Base-by-base conservation (phyloP, 1,284 basidiomycete species). In the Cutaneotrichosporon arboriforme region DNA sequence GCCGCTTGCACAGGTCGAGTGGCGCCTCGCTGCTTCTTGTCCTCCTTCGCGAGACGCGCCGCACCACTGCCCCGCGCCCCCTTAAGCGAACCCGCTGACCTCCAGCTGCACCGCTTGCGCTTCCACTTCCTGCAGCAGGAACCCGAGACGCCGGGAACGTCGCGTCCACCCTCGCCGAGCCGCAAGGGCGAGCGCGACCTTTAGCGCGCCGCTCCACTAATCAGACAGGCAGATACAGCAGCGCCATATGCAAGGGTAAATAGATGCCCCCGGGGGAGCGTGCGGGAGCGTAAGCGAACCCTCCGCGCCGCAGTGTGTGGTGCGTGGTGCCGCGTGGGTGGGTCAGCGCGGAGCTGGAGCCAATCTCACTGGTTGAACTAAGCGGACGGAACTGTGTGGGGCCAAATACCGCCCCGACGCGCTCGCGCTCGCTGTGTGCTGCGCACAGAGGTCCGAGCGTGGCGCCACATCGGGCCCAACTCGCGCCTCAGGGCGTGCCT, bases 61-160 rank as follows among this genome's bases (percentile, higher is more conserved):
- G 5, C 41, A 14, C 41, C 4, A 13, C 26, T 45, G 9, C 12
- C 33, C 17, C 34, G 8, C 13, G 18, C 33, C 26, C 17, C 10
- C 10, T 20, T 14, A 22, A 22, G 13, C 22, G 21, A 8, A 17
- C 39, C n/a, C 21, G 40, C 54, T 43, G 4, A 40, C 33, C 38
- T 3, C 31, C 44, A 75, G 74, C 67, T 77, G 18, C 75, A 76
- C 55, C 73, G 75, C 21, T 62, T 76, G 31, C 67, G 75, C 36
- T 74, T 76, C 61, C 69, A 73, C 39, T 70, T 76, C 55, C 63
- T 73, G n/a, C 63, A 57, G 9, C 62, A 67, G 14, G 55, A 58
- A 17, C 55, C 53, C 14, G 57, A 58, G 5, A 75, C 73, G 7
- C 73, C 73, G 1, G 55, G 63, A 15, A 53, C 66, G 1, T 71